Evolutionary conservation across 129 eudicot genomes (phyloP).

Genomic region (Daucus carota): DNA sequence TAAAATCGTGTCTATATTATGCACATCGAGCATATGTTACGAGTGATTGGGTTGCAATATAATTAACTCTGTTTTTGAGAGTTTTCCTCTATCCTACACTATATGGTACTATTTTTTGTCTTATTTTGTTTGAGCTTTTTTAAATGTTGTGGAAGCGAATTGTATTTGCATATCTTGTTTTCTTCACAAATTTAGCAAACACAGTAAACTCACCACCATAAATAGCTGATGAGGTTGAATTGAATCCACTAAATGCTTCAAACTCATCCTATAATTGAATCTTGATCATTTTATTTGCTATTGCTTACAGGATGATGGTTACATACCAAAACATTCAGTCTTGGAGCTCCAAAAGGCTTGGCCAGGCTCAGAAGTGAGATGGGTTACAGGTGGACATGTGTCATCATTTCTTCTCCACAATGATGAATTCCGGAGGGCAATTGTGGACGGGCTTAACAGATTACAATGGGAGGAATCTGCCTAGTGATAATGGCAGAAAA

Average conservation of each 20-base stretch:
- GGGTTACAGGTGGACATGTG: constrained; percentile 96
- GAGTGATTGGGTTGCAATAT: background rate
- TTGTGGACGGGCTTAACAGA: constrained; percentile 73
- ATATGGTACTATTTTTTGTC: background rate
- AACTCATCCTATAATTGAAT: background rate
- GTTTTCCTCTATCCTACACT: background rate
- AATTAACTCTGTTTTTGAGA: background rate
- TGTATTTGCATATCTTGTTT: background rate
- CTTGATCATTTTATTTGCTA: background rate
- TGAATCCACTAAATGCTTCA: background rate
- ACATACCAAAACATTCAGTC: constrained; percentile 89
- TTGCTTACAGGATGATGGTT: constrained; percentile 80
- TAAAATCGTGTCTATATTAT: background rate
- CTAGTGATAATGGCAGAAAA: constrained; percentile 20
- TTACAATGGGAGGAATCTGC: constrained; percentile 71
- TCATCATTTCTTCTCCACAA: constrained; percentile 86
- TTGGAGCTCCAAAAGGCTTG: constrained; percentile 94
- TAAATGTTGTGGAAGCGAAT: background rate
- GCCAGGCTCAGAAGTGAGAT: constrained; percentile 99
- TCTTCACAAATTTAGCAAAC: background rate
- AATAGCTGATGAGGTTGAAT: background rate
- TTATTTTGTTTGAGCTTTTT: background rate
- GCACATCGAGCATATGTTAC: background rate
- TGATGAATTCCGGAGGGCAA: constrained; percentile 71
- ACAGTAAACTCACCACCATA: background rate